Evolutionary conservation across 306 rosid species (phyloP), one percentile per base, ranked within the genome.

Genomic region (Glycine tomentella): DNA sequence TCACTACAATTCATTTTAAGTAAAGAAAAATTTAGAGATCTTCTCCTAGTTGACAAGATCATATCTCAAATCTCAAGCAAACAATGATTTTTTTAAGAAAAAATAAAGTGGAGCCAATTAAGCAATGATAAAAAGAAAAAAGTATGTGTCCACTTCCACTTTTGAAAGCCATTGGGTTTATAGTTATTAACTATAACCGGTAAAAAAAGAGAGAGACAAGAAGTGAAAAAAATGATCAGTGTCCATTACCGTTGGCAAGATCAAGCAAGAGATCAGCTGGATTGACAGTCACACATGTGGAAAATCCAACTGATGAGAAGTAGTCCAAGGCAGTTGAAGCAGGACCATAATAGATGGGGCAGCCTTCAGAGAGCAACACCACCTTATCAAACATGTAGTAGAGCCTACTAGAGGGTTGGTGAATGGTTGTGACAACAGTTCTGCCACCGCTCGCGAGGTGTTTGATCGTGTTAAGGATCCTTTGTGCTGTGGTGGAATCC

Each of bases 261-360:
- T 95, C 99, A 64, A 95, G 93, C 84, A 95, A 84, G 84, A 93
- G 96, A 86, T 95, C 99, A 57, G 99, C 97, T 3, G 99, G 99
- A 86, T 95, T 95, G 59, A 93, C 84, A 40, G 94, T 91, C 76
- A 93, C 76, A 74, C 89, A 82, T 4, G 93, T 75, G 38, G 97
- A 89, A 70, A 95, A 93, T 48, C 98, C 97, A 56, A 93, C 72
- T 8, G 97, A 89, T 15, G 96, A 89, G 42, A 93, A 93, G 62
- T 95, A 92, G 1, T 92, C 93, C 73, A 93, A 61, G 69, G 99
- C 99, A 6, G 91, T 38, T 9, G 97, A 88, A 81, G 94, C 93
- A 66, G 98, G 86, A 17, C 99, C 99, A 42, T 88, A 81, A 58
- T 93, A 95, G 66, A 95, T 92, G 50, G 99, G 97, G 73, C 79